Percentiles rank a stretch among this genome's conserved stretches.
Evolutionary conservation across 1,284 basidiomycete genomes (phyloP).

Genomic region (Leccinum subspadiceum): DNA sequence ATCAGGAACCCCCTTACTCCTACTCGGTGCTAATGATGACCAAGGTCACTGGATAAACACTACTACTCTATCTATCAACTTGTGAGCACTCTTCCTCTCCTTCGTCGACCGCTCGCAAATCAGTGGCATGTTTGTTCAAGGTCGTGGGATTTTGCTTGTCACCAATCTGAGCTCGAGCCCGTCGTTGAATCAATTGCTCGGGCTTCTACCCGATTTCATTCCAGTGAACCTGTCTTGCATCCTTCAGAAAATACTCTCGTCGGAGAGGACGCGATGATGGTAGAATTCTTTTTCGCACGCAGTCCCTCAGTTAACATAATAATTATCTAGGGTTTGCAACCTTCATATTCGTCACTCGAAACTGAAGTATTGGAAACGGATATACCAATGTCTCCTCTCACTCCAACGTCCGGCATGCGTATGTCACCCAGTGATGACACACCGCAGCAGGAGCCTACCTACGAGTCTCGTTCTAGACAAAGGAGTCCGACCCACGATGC

Average conservation of each 20-base stretch:
- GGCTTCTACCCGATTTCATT: background rate
- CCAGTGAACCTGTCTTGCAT: background rate
- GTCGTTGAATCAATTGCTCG: background rate
- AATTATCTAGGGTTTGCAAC: slow-evolving; percentile 11
- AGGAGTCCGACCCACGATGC: background rate
- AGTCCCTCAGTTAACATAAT: slow-evolving; percentile 13
- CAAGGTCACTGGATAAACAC: slow-evolving; percentile 17
- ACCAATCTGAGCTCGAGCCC: slow-evolving; percentile 21
- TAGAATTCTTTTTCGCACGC: slow-evolving; percentile 10
- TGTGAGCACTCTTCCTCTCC: slow-evolving; percentile 17
- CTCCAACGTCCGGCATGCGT: background rate
- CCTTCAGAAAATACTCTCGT: background rate
- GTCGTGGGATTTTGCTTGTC: slow-evolving; percentile 29
- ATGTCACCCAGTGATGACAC: background rate
- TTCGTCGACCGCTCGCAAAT: too few species aligned
- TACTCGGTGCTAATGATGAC: background rate
- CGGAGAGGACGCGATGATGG: slow-evolving; percentile 13
- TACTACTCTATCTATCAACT: slow-evolving; percentile 21
- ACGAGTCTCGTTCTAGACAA: background rate
- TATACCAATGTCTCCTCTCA: background rate
- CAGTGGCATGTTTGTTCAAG: slow-evolving; percentile 9
- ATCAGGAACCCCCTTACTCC: slow-evolving; percentile 1
- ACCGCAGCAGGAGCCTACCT: background rate
- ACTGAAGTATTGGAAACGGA: background rate
- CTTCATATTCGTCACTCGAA: background rate